Evolutionary conservation across 139 green algal species (phyloP).

Genomic region (Closterium sp.): DNA sequence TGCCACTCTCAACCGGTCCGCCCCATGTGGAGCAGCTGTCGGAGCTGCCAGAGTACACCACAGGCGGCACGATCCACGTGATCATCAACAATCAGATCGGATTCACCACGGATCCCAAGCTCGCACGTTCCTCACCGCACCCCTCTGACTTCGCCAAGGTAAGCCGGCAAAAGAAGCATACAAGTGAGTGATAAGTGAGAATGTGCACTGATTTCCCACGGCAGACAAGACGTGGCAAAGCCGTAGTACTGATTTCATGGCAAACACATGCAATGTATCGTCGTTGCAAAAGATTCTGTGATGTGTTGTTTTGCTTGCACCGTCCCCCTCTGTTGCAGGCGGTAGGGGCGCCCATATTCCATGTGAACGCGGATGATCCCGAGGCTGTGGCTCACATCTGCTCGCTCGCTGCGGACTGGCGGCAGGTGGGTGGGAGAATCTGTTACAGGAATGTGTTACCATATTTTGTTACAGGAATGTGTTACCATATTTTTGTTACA

Average conservation of each 20-base stretch:
- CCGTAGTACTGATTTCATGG: too few species aligned
- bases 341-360: conserved; percentile 72
- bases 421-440: conserved; percentile 20
- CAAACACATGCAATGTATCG: too few species aligned
- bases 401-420: conserved; percentile 34
- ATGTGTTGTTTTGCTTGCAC: too few species aligned
- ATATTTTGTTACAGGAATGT: not conserved
- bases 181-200: too few species aligned
- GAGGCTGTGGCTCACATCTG: conserved; percentile 68
- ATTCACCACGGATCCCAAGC: conserved; percentile 74
- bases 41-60: conserved; percentile 66
- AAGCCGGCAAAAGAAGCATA: too few species aligned
- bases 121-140: conserved; percentile 65
- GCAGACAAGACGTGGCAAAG: too few species aligned
- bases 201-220: too few species aligned
- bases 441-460: not conserved
- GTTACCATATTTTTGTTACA: not conserved
- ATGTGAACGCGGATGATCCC: conserved; percentile 80
- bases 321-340: conserved; percentile 64
- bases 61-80: conserved; percentile 74
- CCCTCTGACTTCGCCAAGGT: conserved; percentile 69
- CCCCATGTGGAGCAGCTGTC: conserved; percentile 47
- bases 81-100: conserved; percentile 87
- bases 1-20: not conserved
- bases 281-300: too few species aligned